Percentiles rank a stretch among this genome's conserved stretches.
phyloP scores from a whole-genome alignment of 495 filamentous ascomycete species.

The Neurospora africana region DNA sequence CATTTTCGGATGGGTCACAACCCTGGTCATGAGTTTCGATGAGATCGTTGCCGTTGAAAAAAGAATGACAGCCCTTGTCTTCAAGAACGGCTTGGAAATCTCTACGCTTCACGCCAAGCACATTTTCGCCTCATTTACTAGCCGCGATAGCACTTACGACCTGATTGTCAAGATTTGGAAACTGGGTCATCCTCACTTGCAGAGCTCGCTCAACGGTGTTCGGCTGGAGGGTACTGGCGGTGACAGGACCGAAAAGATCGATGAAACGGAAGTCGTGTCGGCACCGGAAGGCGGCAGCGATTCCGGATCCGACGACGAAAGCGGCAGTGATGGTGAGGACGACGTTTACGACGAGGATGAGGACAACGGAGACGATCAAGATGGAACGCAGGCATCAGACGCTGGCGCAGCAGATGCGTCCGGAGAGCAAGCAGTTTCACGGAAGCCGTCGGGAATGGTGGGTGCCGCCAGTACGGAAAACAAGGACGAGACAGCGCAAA shows the following conservation, averaged over 20 bases:
- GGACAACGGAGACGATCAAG: conserved; percentile 52
- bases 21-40: conserved; percentile 93
- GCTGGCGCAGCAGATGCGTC: conserved; percentile 54
- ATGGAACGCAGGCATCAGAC: conserved; percentile 49
- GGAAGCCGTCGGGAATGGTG: conserved; percentile 56
- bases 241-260: conserved; percentile 78
- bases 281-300: conserved; percentile 29
- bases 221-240: conserved; percentile 67
- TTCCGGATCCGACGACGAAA: conserved; percentile 50
- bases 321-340: conserved; percentile 54
- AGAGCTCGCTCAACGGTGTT: conserved; percentile 81
- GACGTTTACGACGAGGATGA: conserved; percentile 72
- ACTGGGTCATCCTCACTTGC: conserved; percentile 80
- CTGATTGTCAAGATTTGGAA: conserved; percentile 98
- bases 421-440: conserved; percentile 43
- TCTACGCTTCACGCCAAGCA: conserved; percentile 92
- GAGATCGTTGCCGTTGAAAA: conserved; percentile 96
- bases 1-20: conserved; percentile 96
- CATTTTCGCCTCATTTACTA: conserved; percentile 89
- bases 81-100: conserved; percentile 96
- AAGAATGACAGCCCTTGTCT: conserved; percentile 88
- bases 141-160: conserved; percentile 92
- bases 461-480: conserved; percentile 40
- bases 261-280: conserved; percentile 35
- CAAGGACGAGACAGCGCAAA: conserved; percentile 43